Percentiles rank a stretch among this genome's conserved stretches.
Conservation (phyloP, 257 asterid species). For the Solanum acaule region DNA sequence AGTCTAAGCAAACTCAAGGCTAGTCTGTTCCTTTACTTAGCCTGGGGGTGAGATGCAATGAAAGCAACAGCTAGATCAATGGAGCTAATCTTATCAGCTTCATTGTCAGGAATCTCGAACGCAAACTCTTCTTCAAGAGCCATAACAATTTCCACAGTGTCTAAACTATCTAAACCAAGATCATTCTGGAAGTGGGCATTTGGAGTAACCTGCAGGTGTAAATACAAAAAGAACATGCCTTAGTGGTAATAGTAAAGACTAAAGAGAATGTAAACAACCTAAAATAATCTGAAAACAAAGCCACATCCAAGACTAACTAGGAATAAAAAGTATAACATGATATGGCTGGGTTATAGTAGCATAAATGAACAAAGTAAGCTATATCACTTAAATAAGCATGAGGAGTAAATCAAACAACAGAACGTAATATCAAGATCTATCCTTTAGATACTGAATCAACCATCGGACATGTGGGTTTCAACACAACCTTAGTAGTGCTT, state of each 20-base stretch:
- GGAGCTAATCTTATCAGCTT: constrained; percentile 28
- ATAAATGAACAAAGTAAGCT: not conserved
- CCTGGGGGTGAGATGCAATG: constrained; percentile 36
- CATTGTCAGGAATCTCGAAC: constrained; percentile 31
- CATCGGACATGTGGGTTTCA: not conserved
- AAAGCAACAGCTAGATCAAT: constrained; percentile 25
- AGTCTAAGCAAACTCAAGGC: not conserved
- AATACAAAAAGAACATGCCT: not conserved
- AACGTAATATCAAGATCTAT: not conserved
- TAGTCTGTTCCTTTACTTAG: constrained; percentile 5
- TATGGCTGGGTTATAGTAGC: not conserved
- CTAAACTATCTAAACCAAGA: constrained; percentile 38
- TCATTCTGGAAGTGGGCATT: constrained; percentile 34
- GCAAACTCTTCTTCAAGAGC: constrained; percentile 36
- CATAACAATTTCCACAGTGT: constrained; percentile 30
- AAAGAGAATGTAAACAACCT: not conserved
- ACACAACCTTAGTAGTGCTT: not conserved
- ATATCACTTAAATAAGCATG: not conserved
- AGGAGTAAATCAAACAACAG: not conserved
- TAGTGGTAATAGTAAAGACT: not conserved
- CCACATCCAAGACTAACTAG: not conserved
- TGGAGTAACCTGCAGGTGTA: constrained; percentile 15
- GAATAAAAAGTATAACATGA: not conserved
- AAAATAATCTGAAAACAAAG: not conserved
- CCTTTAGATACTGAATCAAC: not conserved